Conservation (phyloP, 2,329 filamentous ascomycete species). For the Knufia fluminis region DNA sequence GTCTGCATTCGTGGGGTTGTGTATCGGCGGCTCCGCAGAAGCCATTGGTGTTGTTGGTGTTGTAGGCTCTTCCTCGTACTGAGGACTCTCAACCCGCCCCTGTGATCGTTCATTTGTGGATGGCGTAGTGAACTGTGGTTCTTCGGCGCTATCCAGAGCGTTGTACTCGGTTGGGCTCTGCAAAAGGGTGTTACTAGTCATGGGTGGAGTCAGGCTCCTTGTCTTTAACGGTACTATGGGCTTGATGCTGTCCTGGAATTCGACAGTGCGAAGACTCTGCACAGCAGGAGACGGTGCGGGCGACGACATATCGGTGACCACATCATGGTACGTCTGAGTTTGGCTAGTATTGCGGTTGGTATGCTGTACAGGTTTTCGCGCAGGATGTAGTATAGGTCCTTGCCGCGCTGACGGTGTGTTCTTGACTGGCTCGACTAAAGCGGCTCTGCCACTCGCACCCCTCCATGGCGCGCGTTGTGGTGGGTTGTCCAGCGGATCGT, state of each 20-base stretch:
- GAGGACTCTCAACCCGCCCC: constrained; percentile 3
- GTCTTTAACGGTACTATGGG: constrained; percentile 35
- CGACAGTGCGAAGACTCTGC: constrained; percentile 16
- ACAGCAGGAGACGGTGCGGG: constrained; percentile 11
- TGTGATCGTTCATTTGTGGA: neutral
- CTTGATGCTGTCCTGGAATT: constrained; percentile 32
- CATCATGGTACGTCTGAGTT: constrained; percentile 6
- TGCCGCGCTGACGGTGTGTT: constrained; percentile 47
- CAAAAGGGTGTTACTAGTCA: neutral
- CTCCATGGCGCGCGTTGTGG: constrained; percentile 51
- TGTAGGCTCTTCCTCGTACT: constrained; percentile 3
- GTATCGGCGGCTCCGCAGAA: constrained; percentile 53
- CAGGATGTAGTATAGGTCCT: constrained; percentile 23
- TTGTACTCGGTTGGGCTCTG: constrained; percentile 1
- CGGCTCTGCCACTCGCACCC: constrained; percentile 59
- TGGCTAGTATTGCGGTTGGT: constrained; percentile 18
- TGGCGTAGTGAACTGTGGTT: neutral
- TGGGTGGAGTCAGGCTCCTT: constrained; percentile 1
- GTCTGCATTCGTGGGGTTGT: neutral
- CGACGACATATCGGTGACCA: neutral
- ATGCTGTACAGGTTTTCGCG: constrained; percentile 24
- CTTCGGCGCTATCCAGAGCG: neutral
- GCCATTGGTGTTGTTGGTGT: constrained; percentile 37
- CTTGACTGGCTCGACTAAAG: constrained; percentile 54
- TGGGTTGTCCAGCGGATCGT: constrained; percentile 39